Base-by-base conservation (phyloP, 352 stramenopile species). In the Halophytophthora polymorphica region DNA sequence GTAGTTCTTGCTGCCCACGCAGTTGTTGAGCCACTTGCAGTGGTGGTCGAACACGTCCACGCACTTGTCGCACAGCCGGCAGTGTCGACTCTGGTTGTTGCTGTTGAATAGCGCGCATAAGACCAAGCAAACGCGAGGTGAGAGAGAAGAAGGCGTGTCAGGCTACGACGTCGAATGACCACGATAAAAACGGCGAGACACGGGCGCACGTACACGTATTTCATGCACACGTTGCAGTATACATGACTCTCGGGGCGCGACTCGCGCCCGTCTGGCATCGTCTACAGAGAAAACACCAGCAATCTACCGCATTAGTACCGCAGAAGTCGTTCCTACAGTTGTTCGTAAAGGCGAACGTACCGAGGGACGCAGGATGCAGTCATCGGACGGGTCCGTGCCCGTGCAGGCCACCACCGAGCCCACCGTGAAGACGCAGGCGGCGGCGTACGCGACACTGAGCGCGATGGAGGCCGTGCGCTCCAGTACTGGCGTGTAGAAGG, bases 21-120 rank as follows among this genome's bases (percentile, higher is more conserved):
- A 98, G 48, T 97, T 98, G 66, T 98, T 98, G 22, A 98, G 84
- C 94, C 90, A 97, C 56, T 97, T 97, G 77, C 95, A 98, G 74
- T 98, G 95, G 74, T 98, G 95, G 66, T 98, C 95, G 66, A 98
- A 98, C 28, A 91, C 76, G 38, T 83, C 77, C 15, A 98, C 93
- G 62, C 95, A 98, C 56, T 98, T 98, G 55, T 98, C 90, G 53
- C 95, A 98, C 40, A 98, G 88, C 17, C 95, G 93, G 65, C 95
- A 98, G 57, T 98, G 95, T 53, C 82, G 76, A 47, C 78, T 92
- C 48, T 91, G 66, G 50, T 93, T 88, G 62, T 93, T 83, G 15
- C 82, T 93, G 47, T 45, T 34, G 36, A 46, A 33, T n/a, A 49
- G 23, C 23, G 23, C 36, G 17, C 50, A 31, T 25, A 8, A 11